Percentiles rank a stretch among this genome's conserved stretches.
Conservation (phyloP, 805 yeast genomes). For the Brettanomyces sp. region DNA sequence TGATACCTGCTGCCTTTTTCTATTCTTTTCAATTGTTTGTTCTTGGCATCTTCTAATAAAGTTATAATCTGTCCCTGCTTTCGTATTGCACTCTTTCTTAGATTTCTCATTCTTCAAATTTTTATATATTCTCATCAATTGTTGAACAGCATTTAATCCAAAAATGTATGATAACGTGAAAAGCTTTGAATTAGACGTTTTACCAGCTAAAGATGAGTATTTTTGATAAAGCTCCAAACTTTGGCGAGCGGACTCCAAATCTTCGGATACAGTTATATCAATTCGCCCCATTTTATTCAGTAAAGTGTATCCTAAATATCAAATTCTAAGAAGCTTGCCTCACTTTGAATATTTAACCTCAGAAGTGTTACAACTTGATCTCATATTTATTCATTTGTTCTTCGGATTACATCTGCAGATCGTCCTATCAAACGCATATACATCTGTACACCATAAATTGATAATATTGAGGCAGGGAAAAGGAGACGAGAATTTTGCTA, state of each 20-base stretch:
- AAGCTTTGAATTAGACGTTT: conserved; percentile 3
- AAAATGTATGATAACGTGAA: conserved; percentile 10
- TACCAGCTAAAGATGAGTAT: conserved; percentile 4
- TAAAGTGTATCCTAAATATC: no score
- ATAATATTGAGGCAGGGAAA: no score
- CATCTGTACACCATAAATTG: no score
- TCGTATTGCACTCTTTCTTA: neutral
- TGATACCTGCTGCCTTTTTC: conserved; percentile 90
- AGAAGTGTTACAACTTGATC: no score
- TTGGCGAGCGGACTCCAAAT: neutral
- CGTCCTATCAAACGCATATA: no score
- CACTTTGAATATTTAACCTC: no score
- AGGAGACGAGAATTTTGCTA: no score
- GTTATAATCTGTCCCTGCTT: conserved; percentile 3
- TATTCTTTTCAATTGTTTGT: conserved; percentile 43
- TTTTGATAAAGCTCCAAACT: conserved; percentile 7
- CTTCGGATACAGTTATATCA: no score
- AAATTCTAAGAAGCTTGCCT: no score
- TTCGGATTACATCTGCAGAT: no score
- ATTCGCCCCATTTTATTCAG: no score
- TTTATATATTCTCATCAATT: conserved; percentile 6
- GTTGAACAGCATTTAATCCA: conserved; percentile 9
- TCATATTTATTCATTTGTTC: no score
- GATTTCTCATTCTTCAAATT: neutral
- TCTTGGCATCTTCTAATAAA: neutral